A percentile compares a stretch with the other conserved stretches of the same genome.
Evolutionary conservation across 2,329 filamentous ascomycete species (phyloP).

Genomic region (Neofusicoccum cordaticola): DNA sequence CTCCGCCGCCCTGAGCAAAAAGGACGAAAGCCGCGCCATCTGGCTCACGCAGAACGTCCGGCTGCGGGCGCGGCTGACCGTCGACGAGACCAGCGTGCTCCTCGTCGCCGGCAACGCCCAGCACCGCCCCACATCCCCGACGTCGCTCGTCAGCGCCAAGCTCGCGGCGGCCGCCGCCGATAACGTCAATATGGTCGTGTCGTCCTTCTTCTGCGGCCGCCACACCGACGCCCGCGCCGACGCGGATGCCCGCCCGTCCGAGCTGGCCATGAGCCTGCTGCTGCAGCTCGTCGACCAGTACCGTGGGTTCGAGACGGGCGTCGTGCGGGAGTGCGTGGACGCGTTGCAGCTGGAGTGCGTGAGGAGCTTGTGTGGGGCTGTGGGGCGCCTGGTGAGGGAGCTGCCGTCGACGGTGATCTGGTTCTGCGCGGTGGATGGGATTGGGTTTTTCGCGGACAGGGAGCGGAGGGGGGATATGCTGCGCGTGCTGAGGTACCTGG

Average conservation of each 20-base stretch:
- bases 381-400: background rate
- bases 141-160: slow-evolving; percentile 12
- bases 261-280: slow-evolving; percentile 17
- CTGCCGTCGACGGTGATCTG: background rate
- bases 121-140: background rate
- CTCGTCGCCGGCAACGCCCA: slow-evolving; percentile 15
- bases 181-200: background rate
- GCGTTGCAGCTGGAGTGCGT: background rate
- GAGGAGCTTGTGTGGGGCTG: background rate
- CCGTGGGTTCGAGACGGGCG: background rate
- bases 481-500: background rate
- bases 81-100: slow-evolving; percentile 11
- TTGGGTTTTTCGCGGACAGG: background rate
- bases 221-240: slow-evolving; percentile 12
- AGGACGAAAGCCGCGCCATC: background rate
- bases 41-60: slow-evolving; percentile 1
- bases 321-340: background rate
- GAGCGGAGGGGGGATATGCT: background rate
- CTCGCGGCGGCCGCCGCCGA: background rate
- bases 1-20: background rate
- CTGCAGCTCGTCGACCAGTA: slow-evolving; percentile 15
- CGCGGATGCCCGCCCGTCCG: background rate
- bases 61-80: slow-evolving; percentile 12
- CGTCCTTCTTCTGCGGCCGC: slow-evolving; percentile 17
- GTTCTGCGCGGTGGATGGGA: background rate